Percentiles rank a stretch among this genome's conserved stretches.
Evolutionary conservation across 2,329 filamentous ascomycete species (phyloP).

Genomic region (Fusarium sp.): DNA sequence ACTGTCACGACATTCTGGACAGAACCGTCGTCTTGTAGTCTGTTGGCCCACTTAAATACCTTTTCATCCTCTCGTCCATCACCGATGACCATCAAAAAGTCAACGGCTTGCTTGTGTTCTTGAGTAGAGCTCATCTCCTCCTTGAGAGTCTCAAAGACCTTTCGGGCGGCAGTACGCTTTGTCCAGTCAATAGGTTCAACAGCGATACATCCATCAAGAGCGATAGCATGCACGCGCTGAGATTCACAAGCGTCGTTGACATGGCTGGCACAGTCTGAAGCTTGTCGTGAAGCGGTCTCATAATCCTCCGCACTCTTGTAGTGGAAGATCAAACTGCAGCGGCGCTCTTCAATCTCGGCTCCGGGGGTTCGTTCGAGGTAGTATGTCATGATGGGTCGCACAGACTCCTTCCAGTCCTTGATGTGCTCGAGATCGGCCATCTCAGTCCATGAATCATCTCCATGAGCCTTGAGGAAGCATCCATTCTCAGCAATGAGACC

Average conservation of each 20-base stretch:
- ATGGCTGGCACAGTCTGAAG: constrained; percentile 90
- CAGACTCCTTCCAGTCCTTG: constrained; percentile 82
- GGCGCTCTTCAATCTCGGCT: constrained; percentile 88
- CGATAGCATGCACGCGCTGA: constrained; percentile 85
- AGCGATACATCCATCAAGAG: constrained; percentile 80
- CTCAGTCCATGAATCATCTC: constrained; percentile 77
- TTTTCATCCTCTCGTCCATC: constrained; percentile 94
- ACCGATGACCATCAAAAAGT: constrained; percentile 90
- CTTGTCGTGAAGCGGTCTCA: constrained; percentile 79
- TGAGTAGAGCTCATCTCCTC: constrained; percentile 48
- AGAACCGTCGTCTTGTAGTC: constrained; percentile 67
- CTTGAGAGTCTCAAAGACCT: constrained; percentile 73
- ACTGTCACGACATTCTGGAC: constrained; percentile 83
- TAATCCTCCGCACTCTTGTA: constrained; percentile 85
- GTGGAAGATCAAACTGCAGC: constrained; percentile 91
- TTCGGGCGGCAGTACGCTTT: constrained; percentile 83
- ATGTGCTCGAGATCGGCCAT: constrained; percentile 79
- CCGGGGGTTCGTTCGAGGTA: constrained; percentile 91
- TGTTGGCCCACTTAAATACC: constrained; percentile 94
- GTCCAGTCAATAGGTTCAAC: constrained; percentile 89
- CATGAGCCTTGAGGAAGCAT: constrained; percentile 83
- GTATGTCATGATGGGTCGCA: constrained; percentile 85
- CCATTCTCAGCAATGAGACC: constrained; percentile 96
- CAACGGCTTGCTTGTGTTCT: constrained; percentile 62
- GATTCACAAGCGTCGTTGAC: constrained; percentile 93